Evolutionary conservation across 2,329 filamentous ascomycete genomes (phyloP).

Genomic region (Diaporthe aspalathi): DNA sequence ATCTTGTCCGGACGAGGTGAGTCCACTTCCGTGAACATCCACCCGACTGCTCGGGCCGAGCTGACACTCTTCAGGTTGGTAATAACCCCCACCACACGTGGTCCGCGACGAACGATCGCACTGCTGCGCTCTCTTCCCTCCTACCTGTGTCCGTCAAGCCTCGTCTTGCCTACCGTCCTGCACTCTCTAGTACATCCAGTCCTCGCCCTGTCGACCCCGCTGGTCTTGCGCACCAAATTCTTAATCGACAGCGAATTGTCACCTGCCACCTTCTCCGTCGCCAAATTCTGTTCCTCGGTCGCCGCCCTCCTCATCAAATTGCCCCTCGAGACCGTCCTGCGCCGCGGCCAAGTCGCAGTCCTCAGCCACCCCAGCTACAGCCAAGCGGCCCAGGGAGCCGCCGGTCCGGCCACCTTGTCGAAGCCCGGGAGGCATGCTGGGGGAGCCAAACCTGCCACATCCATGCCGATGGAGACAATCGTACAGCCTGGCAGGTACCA

Average conservation of each 20-base stretch:
- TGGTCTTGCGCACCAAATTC: conserved; percentile 87
- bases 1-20: conserved; percentile 83
- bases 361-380: conserved; percentile 67
- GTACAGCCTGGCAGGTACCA: conserved; percentile 83
- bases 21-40: conserved; percentile 46
- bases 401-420: conserved; percentile 42
- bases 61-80: conserved; percentile 71
- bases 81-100: conserved; percentile 80
- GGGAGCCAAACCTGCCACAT: conserved; percentile 41
- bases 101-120: conserved; percentile 81
- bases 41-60: not conserved
- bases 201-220: conserved; percentile 83
- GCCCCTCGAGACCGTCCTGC: conserved; percentile 90
- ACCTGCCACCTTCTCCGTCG: conserved; percentile 83
- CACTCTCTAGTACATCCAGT: conserved; percentile 87
- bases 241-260: conserved; percentile 84
- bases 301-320: conserved; percentile 87
- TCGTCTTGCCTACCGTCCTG: conserved; percentile 86
- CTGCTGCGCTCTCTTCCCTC: conserved; percentile 83
- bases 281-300: conserved; percentile 83
- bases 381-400: conserved; percentile 56
- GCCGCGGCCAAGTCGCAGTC: conserved; percentile 85
- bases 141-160: conserved; percentile 75
- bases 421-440: not conserved
- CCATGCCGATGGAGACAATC: conserved; percentile 71